A percentile compares a stretch with the other conserved stretches of the same genome.
Evolutionary conservation across 768 basidiomycete species (phyloP).

Genomic region (Suillus variegatus): DNA sequence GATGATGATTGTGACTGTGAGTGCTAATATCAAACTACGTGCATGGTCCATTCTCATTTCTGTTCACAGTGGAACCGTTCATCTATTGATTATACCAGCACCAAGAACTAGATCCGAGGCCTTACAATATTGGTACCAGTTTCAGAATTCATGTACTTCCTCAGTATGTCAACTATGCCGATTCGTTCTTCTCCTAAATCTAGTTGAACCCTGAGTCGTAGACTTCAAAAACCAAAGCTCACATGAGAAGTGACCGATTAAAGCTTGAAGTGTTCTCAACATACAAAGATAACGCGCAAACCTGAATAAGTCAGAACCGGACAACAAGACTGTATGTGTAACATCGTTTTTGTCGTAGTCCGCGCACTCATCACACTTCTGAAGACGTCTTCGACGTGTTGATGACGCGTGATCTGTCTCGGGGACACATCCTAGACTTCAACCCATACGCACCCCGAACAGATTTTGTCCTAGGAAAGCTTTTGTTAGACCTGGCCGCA

Average conservation of each 20-base stretch:
- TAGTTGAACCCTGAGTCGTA: too few species aligned
- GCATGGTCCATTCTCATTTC: background rate
- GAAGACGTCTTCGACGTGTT: slow-evolving; percentile 86
- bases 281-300: too few species aligned
- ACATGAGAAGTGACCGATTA: background rate
- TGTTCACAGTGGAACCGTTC: background rate
- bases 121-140: too few species aligned
- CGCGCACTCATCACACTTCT: background rate
- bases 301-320: background rate
- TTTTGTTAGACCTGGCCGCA: slow-evolving; percentile 45
- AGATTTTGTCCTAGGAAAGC: slow-evolving; percentile 80
- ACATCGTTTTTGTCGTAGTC: background rate
- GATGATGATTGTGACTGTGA: slow-evolving; percentile 11
- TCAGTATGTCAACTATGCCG: too few species aligned
- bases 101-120: too few species aligned
- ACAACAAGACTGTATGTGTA: slow-evolving; percentile 63
- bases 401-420: slow-evolving; percentile 75
- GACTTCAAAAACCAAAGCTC: background rate
- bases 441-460: slow-evolving; percentile 37
- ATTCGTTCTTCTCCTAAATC: too few species aligned
- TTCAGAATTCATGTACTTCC: too few species aligned
- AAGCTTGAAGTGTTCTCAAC: too few species aligned
- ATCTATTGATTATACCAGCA: background rate
- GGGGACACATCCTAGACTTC: slow-evolving; percentile 86
- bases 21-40: background rate